Evolutionary conservation across 2,329 filamentous ascomycete species (phyloP).

Genomic region (Alternaria consortialis): DNA sequence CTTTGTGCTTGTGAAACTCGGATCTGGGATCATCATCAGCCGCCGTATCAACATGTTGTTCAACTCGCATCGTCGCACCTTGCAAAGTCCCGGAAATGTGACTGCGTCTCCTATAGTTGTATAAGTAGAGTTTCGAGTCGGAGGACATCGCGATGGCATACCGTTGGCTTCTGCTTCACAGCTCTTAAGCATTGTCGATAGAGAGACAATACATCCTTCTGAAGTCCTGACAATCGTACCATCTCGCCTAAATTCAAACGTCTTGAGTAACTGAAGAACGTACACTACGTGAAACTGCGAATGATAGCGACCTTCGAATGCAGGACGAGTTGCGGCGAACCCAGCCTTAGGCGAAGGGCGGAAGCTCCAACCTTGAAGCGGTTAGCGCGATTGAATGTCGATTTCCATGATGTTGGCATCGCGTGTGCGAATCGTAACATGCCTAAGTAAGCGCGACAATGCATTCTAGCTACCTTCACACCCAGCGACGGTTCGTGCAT

Average conservation of each 20-base stretch:
- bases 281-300: conserved; percentile 3
- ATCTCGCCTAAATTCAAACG: conserved; percentile 25
- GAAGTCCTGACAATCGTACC: conserved; percentile 79
- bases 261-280: background rate
- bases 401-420: conserved; percentile 12
- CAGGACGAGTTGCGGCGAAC: background rate
- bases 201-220: conserved; percentile 84
- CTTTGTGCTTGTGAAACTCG: conserved; percentile 78
- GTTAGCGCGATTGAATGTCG: conserved; percentile 14
- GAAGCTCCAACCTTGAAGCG: conserved; percentile 1
- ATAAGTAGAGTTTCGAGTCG: conserved; percentile 16
- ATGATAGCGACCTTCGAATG: background rate
- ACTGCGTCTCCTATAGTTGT: conserved; percentile 59
- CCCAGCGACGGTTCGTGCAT: background rate
- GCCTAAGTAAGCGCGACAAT: background rate
- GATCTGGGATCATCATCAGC: conserved; percentile 57
- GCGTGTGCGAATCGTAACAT: background rate
- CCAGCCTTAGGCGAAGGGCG: conserved; percentile 6
- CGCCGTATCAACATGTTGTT: background rate
- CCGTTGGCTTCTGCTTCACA: conserved; percentile 79
- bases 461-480: background rate
- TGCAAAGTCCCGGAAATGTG: conserved; percentile 71
- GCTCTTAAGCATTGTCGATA: conserved; percentile 88
- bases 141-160: conserved; percentile 53
- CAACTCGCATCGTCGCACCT: conserved; percentile 56